Evolutionary conservation across 495 filamentous ascomycete species (phyloP).

Genomic region (Penicillium odoratum): DNA sequence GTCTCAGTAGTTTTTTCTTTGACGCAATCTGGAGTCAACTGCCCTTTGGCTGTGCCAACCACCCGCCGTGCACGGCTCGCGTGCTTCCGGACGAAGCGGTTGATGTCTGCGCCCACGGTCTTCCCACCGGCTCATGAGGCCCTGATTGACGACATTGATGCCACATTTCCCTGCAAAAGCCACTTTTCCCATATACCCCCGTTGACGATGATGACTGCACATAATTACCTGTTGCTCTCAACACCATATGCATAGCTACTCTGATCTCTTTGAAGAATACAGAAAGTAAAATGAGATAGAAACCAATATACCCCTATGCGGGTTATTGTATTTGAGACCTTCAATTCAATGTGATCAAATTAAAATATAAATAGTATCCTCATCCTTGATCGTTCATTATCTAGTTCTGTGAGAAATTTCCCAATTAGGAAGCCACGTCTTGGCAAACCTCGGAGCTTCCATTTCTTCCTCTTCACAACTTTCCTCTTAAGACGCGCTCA

Average conservation of each 20-base stretch:
- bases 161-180: conserved; percentile 14
- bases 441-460: conserved; percentile 30
- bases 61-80: neutral
- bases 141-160: conserved; percentile 25
- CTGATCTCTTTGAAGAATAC: conserved; percentile 20
- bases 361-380: neutral
- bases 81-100: neutral
- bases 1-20: neutral
- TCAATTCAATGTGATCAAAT: neutral
- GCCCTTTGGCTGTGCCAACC: neutral
- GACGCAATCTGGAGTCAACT: neutral
- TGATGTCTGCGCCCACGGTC: conserved; percentile 5
- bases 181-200: conserved; percentile 29
- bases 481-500: neutral
- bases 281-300: conserved; percentile 14
- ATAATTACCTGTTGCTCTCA: conserved; percentile 26
- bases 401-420: conserved; percentile 19
- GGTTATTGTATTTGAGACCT: neutral
- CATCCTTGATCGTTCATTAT: neutral
- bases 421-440: conserved; percentile 26
- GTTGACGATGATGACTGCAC: conserved; percentile 30
- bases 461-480: conserved; percentile 8
- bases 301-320: neutral
- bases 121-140: conserved; percentile 13
- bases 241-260: conserved; percentile 27